These are phyloP conservation scores for Colletotrichum brevisporum DNA, from an alignment of 2,329 filamentous ascomycete species.

Conservation along the genomic window DNA sequence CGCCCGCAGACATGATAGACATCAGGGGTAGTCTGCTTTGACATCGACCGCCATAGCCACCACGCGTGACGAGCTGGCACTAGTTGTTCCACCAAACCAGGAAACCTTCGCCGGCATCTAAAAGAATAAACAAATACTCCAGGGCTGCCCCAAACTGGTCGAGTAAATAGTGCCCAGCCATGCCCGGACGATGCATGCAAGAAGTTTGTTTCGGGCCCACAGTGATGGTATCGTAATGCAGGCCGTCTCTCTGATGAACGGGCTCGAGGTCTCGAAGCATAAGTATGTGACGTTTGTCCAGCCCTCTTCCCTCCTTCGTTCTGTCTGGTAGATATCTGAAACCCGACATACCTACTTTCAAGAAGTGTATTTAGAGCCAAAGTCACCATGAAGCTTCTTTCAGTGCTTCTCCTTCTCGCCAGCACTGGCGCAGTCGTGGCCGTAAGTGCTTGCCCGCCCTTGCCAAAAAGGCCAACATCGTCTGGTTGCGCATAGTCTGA, in stretches of 20 bases:
- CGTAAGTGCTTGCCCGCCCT: neutral
- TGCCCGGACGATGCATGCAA: too few relatives aligned
- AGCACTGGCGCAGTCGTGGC: slow-evolving; percentile 7
- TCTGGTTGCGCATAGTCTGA: neutral
- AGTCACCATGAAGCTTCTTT: slow-evolving; percentile 10
- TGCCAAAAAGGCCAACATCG: neutral
- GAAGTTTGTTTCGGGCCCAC: too few relatives aligned
- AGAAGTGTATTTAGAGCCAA: neutral
- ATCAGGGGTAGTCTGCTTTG: neutral
- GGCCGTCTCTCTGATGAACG: too few relatives aligned
- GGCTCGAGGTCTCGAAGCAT: too few relatives aligned
- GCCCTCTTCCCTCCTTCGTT: too few relatives aligned
- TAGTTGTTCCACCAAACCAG: neutral
- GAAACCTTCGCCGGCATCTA: neutral
- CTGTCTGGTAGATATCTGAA: too few relatives aligned
- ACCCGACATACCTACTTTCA: neutral
- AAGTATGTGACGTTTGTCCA: too few relatives aligned
- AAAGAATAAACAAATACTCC: too few relatives aligned
- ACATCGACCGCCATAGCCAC: neutral
- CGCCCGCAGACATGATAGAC: too few relatives aligned
- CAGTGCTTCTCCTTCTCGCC: neutral
- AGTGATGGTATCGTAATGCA: too few relatives aligned
- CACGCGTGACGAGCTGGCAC: neutral
- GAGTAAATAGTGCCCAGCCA: too few relatives aligned
- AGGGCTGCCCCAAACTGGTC: too few relatives aligned